A percentile compares a stretch with the other conserved stretches of the same genome.
phyloP scores from a whole-genome alignment of 805 yeast species.

The Naumovozyma castellii region DNA sequence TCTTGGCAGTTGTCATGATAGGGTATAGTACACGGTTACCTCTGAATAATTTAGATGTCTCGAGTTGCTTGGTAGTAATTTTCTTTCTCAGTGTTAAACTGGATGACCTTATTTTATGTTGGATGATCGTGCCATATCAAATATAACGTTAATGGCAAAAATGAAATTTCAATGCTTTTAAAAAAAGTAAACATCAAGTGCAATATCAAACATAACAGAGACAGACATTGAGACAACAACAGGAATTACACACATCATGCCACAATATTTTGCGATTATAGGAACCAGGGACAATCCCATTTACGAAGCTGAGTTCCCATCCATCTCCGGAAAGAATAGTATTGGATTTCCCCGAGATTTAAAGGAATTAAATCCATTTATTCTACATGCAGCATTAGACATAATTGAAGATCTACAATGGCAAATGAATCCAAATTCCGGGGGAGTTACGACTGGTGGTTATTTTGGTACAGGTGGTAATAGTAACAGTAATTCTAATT shows the following conservation, averaged over 20 bases:
- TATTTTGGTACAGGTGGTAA: neutral
- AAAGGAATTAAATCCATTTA: slow-evolving; percentile 76
- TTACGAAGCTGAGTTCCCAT: slow-evolving; percentile 67
- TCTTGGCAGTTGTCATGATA: neutral
- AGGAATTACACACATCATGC: no score
- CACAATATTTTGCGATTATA: slow-evolving; percentile 81
- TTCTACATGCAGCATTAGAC: slow-evolving; percentile 81
- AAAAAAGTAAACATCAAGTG: neutral
- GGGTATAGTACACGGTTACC: no score
- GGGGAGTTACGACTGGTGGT: slow-evolving; percentile 3
- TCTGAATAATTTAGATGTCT: no score
- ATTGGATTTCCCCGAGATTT: slow-evolving; percentile 53
- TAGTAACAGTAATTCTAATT: slow-evolving; percentile 1
- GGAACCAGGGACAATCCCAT: slow-evolving; percentile 82
- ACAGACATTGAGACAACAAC: no score
- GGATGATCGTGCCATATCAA: no score
- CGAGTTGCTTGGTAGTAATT: no score
- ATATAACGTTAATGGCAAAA: no score
- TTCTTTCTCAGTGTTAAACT: no score
- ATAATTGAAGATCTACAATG: slow-evolving; percentile 87
- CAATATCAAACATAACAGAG: neutral
- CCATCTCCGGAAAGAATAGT: slow-evolving; percentile 55
- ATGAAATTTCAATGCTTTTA: no score
- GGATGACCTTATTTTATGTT: no score
- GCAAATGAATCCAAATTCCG: slow-evolving; percentile 40